phyloP scores from a whole-genome alignment of 1,284 basidiomycete species.

The Sporisorium graminicola region DNA sequence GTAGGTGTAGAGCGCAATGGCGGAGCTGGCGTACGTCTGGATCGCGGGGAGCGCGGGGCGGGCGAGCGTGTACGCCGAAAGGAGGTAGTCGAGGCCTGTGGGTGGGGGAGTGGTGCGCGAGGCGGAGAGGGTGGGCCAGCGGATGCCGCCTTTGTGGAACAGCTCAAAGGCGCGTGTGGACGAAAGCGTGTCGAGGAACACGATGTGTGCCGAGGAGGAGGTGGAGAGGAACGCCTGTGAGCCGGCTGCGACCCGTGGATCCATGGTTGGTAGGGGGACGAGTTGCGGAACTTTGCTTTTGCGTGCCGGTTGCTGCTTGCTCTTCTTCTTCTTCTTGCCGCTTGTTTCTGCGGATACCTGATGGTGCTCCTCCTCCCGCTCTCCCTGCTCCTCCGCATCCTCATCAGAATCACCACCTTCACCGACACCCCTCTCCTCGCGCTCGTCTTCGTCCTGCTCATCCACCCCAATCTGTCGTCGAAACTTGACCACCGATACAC shows the following conservation, averaged over 20 bases:
- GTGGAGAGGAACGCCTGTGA: constrained; percentile 45
- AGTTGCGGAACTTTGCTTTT: constrained; percentile 38
- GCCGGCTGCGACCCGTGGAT: constrained; percentile 28
- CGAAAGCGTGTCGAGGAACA: constrained; percentile 60
- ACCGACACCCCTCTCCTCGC: constrained; percentile 29
- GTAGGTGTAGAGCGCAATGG: constrained; percentile 57
- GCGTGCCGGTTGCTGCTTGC: not conserved
- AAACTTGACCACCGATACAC: constrained; percentile 50
- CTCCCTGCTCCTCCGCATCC: constrained; percentile 17
- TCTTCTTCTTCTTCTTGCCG: constrained; percentile 20
- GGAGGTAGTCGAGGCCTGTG: constrained; percentile 51
- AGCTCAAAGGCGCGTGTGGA: constrained; percentile 49
- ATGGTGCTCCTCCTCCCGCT: constrained; percentile 23
- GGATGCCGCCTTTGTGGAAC: constrained; percentile 13
- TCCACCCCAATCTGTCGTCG: constrained; percentile 9
- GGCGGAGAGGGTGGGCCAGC: constrained; percentile 28
- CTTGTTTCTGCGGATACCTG: not conserved
- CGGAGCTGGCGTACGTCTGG: constrained; percentile 51
- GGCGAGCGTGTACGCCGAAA: constrained; percentile 38
- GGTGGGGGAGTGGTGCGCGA: no score
- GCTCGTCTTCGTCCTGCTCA: constrained; percentile 46
- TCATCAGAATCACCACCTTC: constrained; percentile 16
- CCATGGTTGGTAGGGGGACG: constrained; percentile 40
- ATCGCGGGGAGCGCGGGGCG: constrained; percentile 51
- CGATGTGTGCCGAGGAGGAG: constrained; percentile 55